These are phyloP conservation scores for Exophiala viscosa DNA, from an alignment of 2,329 filamentous ascomycete genomes.

Conservation along the genomic window DNA sequence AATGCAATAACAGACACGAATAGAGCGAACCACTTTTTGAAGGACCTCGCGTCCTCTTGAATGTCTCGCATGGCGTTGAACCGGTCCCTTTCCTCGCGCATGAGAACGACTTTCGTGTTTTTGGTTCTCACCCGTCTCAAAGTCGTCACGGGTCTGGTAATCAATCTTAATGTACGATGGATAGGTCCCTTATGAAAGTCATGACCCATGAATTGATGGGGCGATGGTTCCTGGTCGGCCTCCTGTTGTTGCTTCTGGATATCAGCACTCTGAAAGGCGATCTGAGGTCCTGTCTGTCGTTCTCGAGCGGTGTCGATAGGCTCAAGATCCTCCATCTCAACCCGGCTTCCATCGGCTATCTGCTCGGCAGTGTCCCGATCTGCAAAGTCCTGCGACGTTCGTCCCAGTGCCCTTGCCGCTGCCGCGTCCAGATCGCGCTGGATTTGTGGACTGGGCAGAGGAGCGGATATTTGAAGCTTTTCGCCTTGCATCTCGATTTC, in stretches of 20 bases:
- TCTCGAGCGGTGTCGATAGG: background rate
- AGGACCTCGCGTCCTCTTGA: constrained; percentile 60
- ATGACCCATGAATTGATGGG: constrained; percentile 19
- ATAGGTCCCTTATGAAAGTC: constrained; percentile 12
- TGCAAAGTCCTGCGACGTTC: background rate
- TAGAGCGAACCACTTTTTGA: constrained; percentile 72
- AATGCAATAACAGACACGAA: constrained; percentile 65
- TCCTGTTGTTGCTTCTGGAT: constrained; percentile 10
- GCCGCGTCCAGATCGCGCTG: constrained; percentile 21
- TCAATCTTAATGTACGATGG: constrained; percentile 14
- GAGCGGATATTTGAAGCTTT: constrained; percentile 35
- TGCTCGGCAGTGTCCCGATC: background rate
- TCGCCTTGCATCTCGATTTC: constrained; percentile 20
- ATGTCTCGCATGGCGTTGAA: constrained; percentile 80
- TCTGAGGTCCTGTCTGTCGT: constrained; percentile 4
- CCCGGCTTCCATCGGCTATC: too few species aligned
- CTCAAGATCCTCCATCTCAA: too few species aligned
- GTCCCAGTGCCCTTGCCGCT: constrained; percentile 1
- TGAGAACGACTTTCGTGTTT: constrained; percentile 49
- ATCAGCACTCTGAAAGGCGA: constrained; percentile 15
- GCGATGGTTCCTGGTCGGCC: constrained; percentile 11
- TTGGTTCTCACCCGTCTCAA: constrained; percentile 17
- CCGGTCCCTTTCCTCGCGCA: constrained; percentile 64
- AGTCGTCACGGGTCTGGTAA: constrained; percentile 9
- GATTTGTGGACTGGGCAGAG: constrained; percentile 29